Conservation (phyloP, 257 asterid species). For the Solanum megistacrolobum region DNA sequence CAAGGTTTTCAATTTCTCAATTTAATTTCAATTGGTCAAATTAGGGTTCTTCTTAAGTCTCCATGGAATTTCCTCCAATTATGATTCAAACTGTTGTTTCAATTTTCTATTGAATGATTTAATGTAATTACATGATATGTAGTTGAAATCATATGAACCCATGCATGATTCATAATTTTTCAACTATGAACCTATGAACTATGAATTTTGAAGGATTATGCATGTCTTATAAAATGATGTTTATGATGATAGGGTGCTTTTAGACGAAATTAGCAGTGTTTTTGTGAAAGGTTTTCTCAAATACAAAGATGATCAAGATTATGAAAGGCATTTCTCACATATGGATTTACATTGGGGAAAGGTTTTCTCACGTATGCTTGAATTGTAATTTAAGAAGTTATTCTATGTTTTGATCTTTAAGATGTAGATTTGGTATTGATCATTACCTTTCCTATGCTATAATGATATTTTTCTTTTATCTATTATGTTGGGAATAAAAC, state of each 20-base stretch:
- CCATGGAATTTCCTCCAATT: too few relatives aligned
- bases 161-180: too few relatives aligned
- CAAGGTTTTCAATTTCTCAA: neutral
- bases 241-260: neutral
- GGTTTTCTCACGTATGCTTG: too few relatives aligned
- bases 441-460: neutral
- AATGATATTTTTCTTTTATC: too few relatives aligned
- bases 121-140: neutral
- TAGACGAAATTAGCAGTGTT: neutral
- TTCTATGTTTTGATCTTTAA: neutral
- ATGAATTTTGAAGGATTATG: neutral
- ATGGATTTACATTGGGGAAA: too few relatives aligned
- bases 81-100: neutral
- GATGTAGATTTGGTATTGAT: neutral
- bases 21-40: too few relatives aligned
- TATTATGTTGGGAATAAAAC: neutral
- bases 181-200: neutral
- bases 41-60: neutral
- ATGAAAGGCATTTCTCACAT: neutral
- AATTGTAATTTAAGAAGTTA: neutral
- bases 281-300: neutral
- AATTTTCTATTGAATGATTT: neutral
- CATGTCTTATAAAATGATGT: neutral
- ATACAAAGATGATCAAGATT: neutral
- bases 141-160: neutral